Evolutionary conservation across 257 asterid species (phyloP), one percentile per base, ranked within the genome.

Genomic region (Ehretia macrophylla): DNA sequence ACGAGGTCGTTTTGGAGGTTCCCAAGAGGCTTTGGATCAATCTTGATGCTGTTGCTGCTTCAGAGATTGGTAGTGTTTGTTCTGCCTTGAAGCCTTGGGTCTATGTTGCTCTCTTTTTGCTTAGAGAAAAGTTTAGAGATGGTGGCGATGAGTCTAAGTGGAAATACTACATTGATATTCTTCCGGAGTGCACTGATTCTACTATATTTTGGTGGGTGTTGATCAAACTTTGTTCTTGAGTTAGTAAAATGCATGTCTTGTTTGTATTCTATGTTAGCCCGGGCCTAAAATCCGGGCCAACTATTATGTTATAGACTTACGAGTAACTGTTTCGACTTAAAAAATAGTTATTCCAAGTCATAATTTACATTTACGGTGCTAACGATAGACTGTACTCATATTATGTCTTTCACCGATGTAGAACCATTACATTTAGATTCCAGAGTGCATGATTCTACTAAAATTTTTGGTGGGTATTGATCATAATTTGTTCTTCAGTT

Each of bases 161-260:
- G 97, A 85, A 62, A 66, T 71, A 38, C 65, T 93, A 88, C 47
- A 18, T 89, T 42, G 94, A 75, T 66, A 79, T 80, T 69, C 95
- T 93, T 59, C 99, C 99, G 0, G 47, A 78, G 55, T 59, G 52
- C 67, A 93, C 96, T 48, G 66, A 89, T 89, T 84, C 97, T 14
- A 84, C 97, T 57, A 69, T 93, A 58, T 93, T 69, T 75, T 93
- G 99, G 99, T 93, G 94, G 80, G 99, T 75, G n/a, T 77, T 20
- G 35, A 44, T 66, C 40, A 49, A 53, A 51, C 45, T 52, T 17
- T 47, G 5, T 8, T 23, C 45, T 11, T 55, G 59, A n/a, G 11
- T 18, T 73, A 3, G 14, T 42, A 3, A 3, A 42, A 42, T 42
- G 12, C 47, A 42, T 42, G 47, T 42, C 3, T n/a, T n/a, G n/a